These are phyloP conservation scores for Xerocomellus intermedius DNA, from an alignment of 768 basidiomycete genomes.

Conservation along the genomic window DNA sequence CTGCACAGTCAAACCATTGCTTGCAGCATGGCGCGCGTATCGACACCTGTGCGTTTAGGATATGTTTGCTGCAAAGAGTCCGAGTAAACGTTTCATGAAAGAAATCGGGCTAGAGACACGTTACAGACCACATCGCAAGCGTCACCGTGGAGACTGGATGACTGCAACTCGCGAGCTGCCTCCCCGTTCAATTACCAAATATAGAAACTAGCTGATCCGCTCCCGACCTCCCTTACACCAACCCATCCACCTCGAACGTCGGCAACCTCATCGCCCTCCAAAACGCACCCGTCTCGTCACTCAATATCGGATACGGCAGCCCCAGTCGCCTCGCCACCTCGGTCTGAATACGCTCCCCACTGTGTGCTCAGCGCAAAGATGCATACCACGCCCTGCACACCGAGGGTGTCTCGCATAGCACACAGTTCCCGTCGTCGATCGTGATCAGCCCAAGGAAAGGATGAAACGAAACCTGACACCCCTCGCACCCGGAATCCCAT, in stretches of 20 bases:
- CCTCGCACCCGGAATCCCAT: too few species aligned
- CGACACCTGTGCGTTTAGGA: slow-evolving; percentile 94
- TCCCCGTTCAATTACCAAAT: slow-evolving; percentile 1
- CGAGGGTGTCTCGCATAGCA: too few species aligned
- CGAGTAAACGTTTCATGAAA: neutral
- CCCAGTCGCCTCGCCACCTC: slow-evolving; percentile 17
- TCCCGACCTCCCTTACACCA: too few species aligned
- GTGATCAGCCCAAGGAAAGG: too few species aligned
- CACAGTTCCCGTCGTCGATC: too few species aligned
- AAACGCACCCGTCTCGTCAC: too few species aligned
- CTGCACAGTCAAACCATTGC: slow-evolving; percentile 95
- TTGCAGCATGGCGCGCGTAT: slow-evolving; percentile 97
- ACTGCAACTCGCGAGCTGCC: neutral
- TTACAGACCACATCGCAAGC: slow-evolving; percentile 28
- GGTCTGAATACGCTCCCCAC: slow-evolving; percentile 12
- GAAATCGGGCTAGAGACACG: neutral
- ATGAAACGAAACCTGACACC: too few species aligned
- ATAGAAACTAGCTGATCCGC: neutral
- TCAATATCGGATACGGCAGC: neutral
- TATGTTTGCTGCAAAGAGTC: slow-evolving; percentile 70
- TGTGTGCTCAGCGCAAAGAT: slow-evolving; percentile 21
- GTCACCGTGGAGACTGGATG: neutral
- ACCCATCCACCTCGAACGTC: too few species aligned
- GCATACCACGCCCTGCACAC: too few species aligned
- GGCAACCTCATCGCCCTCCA: too few species aligned